Evolutionary conservation across 306 rosid species (phyloP).

Genomic region (Lathyrus tuberosus): DNA sequence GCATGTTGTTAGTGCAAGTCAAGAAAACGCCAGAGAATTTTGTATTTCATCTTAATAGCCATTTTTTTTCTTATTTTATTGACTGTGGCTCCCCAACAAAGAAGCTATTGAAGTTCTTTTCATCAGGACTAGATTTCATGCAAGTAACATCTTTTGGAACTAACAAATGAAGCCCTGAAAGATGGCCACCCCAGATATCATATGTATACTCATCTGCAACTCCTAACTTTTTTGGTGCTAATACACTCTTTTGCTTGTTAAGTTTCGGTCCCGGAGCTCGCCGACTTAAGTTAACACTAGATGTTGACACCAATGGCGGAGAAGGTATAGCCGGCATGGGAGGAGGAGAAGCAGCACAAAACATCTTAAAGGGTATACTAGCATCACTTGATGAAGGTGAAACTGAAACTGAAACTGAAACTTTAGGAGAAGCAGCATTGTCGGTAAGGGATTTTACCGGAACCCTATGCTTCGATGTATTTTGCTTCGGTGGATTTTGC

Average conservation of each 20-base stretch:
- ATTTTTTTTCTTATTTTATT: conserved; percentile 43
- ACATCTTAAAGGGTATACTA: conserved; percentile 49
- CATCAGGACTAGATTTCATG: conserved; percentile 56
- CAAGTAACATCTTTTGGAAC: conserved; percentile 58
- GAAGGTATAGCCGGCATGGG: conserved; percentile 45
- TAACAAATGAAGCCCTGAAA: conserved; percentile 70
- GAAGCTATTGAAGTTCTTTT: conserved; percentile 76
- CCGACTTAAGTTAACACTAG: conserved; percentile 55
- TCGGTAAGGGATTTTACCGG: conserved; percentile 26
- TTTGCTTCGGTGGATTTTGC: conserved; percentile 22
- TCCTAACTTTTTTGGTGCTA: conserved; percentile 37
- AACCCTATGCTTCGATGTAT: conserved; percentile 35
- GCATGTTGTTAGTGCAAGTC: neutral
- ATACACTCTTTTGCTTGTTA: conserved; percentile 40
- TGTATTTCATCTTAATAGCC: conserved; percentile 48
- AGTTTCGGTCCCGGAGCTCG: conserved; percentile 87
- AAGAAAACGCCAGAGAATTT: conserved; percentile 6
- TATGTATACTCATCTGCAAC: conserved; percentile 67
- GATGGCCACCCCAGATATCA: conserved; percentile 97
- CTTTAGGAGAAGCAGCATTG: conserved; percentile 45
- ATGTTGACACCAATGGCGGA: conserved; percentile 45
- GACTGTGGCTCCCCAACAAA: conserved; percentile 77
- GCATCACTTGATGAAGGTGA: conserved; percentile 43
- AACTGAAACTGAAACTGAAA: conserved; percentile 27
- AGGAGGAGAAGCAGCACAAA: conserved; percentile 58